Conservation (phyloP, 163 green algal species). For the Scenedesmus sp. region DNA sequence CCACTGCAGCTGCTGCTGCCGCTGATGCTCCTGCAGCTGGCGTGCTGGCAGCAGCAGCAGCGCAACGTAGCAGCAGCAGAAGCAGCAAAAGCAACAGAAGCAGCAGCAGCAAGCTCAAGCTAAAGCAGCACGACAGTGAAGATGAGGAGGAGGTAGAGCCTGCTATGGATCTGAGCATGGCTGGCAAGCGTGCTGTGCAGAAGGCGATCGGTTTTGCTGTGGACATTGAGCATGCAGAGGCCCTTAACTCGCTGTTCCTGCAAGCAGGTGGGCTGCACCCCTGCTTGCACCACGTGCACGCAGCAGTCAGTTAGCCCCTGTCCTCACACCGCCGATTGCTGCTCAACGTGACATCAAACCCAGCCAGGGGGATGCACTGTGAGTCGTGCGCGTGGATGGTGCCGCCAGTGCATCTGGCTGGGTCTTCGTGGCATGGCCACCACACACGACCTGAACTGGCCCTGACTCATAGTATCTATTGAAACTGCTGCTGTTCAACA, state of each 20-base stretch:
- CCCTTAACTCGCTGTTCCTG: slow-evolving; percentile 12
- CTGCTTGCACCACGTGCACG: not conserved
- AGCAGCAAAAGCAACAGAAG: slow-evolving; percentile 6
- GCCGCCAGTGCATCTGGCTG: too few relatives aligned
- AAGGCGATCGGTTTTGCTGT: slow-evolving; percentile 51
- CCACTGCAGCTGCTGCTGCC: not conserved
- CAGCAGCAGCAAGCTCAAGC: not conserved
- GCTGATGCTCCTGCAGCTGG: not conserved
- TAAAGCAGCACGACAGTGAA: not conserved
- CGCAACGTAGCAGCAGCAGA: not conserved
- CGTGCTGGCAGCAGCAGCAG: not conserved
- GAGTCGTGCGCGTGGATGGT: too few relatives aligned
- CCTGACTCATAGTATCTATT: not conserved
- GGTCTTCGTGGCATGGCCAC: too few relatives aligned
- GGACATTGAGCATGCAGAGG: slow-evolving; percentile 39
- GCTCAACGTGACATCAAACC: too few relatives aligned
- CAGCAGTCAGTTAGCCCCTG: not conserved
- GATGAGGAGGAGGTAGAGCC: slow-evolving; percentile 14
- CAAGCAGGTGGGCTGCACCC: slow-evolving; percentile 16
- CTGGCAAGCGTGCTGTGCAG: not conserved
- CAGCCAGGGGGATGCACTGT: too few relatives aligned
- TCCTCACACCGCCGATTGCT: too few relatives aligned
- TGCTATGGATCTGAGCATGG: not conserved
- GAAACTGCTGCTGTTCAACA: not conserved
- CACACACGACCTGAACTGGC: too few relatives aligned